These are phyloP conservation scores for Plasmodium chabaudi DNA, from an alignment of 169 alveolate genomes.

Conservation along the genomic window DNA sequence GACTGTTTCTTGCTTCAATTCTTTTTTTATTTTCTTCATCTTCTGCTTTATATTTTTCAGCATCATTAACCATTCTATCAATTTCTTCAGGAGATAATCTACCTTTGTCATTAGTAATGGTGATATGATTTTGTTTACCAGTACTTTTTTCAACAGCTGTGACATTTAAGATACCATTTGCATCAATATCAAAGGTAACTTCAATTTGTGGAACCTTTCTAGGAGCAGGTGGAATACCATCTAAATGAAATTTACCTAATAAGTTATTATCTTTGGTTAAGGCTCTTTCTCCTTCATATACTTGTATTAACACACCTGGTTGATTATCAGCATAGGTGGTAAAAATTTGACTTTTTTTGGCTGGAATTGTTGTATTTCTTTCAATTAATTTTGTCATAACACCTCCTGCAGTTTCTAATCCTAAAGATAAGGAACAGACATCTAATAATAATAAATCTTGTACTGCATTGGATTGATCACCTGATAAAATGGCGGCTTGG, in stretches of 20 bases:
- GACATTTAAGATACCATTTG: conserved; percentile 97
- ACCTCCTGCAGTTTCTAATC: conserved; percentile 97
- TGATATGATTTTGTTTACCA: conserved; percentile 94
- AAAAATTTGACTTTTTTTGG: conserved; percentile 95
- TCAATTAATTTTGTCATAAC: conserved; percentile 94
- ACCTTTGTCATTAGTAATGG: conserved; percentile 97
- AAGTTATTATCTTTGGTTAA: conserved; percentile 97
- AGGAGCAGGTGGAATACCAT: conserved; percentile 99
- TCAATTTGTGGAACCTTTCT: conserved; percentile 98
- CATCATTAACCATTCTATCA: conserved; percentile 96
- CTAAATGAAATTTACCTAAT: conserved; percentile 97
- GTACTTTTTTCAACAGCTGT: conserved; percentile 97
- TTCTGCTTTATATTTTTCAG: conserved; percentile 96
- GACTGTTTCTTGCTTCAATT: conserved; percentile 95
- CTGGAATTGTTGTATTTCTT: conserved; percentile 96
- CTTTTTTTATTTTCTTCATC: conserved; percentile 93
- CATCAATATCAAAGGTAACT: conserved; percentile 97
- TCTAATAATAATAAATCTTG: conserved; percentile 94
- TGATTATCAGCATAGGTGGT: conserved; percentile 97
- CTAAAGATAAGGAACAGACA: conserved; percentile 95
- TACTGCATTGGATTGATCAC: conserved; percentile 92
- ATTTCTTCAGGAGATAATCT: conserved; percentile 95
- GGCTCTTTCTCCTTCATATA: conserved; percentile 97
- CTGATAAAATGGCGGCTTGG: conserved; percentile 94
- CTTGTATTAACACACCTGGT: conserved; percentile 97